A percentile compares a stretch with the other conserved stretches of the same genome.
Conservation (phyloP, 2,329 filamentous ascomycete genomes). For the Stemphylium vesicarium region DNA sequence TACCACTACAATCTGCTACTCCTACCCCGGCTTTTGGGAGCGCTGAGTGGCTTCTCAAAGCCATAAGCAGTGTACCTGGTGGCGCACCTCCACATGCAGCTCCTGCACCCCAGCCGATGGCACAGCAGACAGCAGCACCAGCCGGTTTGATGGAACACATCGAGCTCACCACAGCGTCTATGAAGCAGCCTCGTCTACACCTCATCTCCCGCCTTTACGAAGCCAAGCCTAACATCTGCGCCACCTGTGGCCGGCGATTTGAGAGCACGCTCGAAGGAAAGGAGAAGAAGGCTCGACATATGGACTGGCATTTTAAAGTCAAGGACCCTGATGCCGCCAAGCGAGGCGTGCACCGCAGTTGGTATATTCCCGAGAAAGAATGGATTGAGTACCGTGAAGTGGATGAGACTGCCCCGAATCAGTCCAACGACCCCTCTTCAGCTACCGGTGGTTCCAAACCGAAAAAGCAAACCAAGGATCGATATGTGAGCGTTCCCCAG, state of each 20-base stretch:
- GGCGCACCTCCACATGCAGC: conserved; percentile 35
- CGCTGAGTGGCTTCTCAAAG: conserved; percentile 43
- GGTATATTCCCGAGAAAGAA: conserved; percentile 94
- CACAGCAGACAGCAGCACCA: conserved; percentile 40
- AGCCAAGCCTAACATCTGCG: conserved; percentile 83
- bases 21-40: conserved; percentile 26
- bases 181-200: conserved; percentile 78
- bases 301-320: conserved; percentile 98
- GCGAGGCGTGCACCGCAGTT: conserved; percentile 87
- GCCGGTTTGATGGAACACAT: conserved; percentile 57
- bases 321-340: conserved; percentile 88
- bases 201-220: conserved; percentile 79
- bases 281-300: conserved; percentile 85
- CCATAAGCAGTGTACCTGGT: conserved; percentile 34
- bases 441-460: conserved; percentile 49
- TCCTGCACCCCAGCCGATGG: conserved; percentile 35
- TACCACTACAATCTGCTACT: conserved; percentile 22
- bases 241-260: conserved; percentile 90
- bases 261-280: conserved; percentile 76
- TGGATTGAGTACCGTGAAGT: conserved; percentile 88
- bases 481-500: conserved; percentile 84
- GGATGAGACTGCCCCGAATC: conserved; percentile 64
- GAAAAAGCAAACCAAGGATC: conserved; percentile 63
- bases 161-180: conserved; percentile 68
- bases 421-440: conserved; percentile 28